Base-by-base conservation (phyloP, 352 stramenopile genomes). In the Phytophthora pini region DNA sequence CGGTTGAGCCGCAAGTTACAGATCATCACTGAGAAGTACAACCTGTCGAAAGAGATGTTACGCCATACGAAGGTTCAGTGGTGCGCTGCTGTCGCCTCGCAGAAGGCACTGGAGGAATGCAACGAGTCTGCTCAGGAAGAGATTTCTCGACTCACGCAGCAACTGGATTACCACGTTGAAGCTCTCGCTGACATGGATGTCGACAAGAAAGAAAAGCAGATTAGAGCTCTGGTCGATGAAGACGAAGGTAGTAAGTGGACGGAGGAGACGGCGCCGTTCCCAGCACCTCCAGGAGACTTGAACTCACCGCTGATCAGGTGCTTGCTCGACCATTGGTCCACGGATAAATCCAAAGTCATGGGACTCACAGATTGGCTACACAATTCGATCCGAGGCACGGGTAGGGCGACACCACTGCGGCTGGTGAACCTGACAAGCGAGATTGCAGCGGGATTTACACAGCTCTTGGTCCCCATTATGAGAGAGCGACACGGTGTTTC, bases 381-480 rank as follows among this genome's bases (percentile, higher is more conserved):
- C 70, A 70, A 83, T 59, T 77, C 77, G 17, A 81, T 89, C 36
- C 77, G 80, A 52, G 79, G 77, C 36, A 86, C 72, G 4, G 75
- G 76, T 12, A 72, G 75, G 36, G 57, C 75, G 1, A 76, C 65
- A 7, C 70, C 74, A 10, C 44, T 91, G 48, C 77, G 77, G 12
- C 34, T 91, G 22, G 29, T 78, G 15, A 73, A 72, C 8, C 65
- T 91, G 41, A 76, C 63, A 24, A 87, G 77, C 36, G 80, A 89
- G 44, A 70, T 91, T 0, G 70, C 74, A 17, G 82, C 82, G 1
- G 82, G 80, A 15, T 91, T 91, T 49, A 72, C 76, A 9, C 82
- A 91, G 61, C 59, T 91, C 13, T 59, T 91, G n/a, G 79, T 91
- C 11, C 82, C 82, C 10, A 80, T 89, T 8, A 78, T 91, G 76